These are phyloP conservation scores for Colletotrichum kahawae DNA, from an alignment of 2,329 filamentous ascomycete species.

Conservation along the genomic window DNA sequence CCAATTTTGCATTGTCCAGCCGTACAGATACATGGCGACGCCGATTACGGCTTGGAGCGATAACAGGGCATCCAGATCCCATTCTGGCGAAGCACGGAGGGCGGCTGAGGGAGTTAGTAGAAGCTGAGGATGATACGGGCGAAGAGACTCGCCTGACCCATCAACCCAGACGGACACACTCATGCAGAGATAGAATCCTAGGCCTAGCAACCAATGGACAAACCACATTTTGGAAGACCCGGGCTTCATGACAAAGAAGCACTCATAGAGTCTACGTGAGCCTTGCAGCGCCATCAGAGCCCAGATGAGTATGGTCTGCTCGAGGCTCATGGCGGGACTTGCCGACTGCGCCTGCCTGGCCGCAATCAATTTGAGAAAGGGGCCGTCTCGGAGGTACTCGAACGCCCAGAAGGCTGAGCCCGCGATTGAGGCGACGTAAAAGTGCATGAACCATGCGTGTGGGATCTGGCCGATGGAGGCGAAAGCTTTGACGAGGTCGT, in stretches of 20 bases:
- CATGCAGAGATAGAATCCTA: conserved; percentile 77
- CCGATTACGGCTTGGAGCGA: conserved; percentile 53
- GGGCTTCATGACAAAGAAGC: conserved; percentile 65
- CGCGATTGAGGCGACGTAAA: conserved; percentile 76
- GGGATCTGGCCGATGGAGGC: conserved; percentile 67
- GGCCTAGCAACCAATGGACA: conserved; percentile 80
- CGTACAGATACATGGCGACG: conserved; percentile 69
- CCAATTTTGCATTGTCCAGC: conserved; percentile 75
- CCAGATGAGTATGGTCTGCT: conserved; percentile 72
- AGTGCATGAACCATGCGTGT: conserved; percentile 88
- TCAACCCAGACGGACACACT: conserved; percentile 86
- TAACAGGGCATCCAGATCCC: background rate
- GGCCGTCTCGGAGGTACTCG: conserved; percentile 64
- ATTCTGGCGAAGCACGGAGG: background rate
- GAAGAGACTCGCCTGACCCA: conserved; percentile 64
- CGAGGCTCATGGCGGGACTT: conserved; percentile 56
- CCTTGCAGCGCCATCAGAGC: conserved; percentile 78
- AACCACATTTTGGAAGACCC: conserved; percentile 84
- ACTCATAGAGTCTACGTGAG: conserved; percentile 77
- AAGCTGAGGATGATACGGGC: background rate
- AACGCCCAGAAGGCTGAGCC: conserved; percentile 77
- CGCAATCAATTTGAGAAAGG: conserved; percentile 53
- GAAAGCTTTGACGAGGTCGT: conserved; percentile 13
- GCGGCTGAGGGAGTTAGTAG: background rate
- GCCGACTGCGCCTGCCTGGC: conserved; percentile 35